phyloP scores from a whole-genome alignment of 2,329 filamentous ascomycete species.

The Penicillium sp. region DNA sequence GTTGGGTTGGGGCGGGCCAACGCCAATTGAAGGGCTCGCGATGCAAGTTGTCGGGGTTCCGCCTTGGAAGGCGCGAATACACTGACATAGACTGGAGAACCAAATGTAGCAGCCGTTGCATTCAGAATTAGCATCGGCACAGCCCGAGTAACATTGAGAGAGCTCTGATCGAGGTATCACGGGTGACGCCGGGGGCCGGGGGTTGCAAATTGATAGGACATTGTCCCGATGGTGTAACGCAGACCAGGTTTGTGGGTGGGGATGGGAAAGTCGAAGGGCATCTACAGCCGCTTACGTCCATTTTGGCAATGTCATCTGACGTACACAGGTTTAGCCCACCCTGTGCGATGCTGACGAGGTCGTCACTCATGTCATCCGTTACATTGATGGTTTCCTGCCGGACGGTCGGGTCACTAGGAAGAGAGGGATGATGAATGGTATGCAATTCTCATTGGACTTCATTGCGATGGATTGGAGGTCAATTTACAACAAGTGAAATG shows the following conservation, averaged over 20 bases:
- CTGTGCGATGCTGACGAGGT: not conserved
- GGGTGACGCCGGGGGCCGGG: not conserved
- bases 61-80: not conserved
- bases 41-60: not conserved
- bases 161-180: not conserved
- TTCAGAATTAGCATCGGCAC: not conserved
- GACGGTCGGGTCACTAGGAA: not conserved
- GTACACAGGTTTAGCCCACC: not conserved
- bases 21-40: not conserved
- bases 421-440: not conserved
- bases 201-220: slow-evolving; percentile 4
- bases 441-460: not conserved
- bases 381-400: too few relatives aligned
- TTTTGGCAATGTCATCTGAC: not conserved
- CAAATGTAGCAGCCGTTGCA: slow-evolving; percentile 2
- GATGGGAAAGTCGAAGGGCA: not conserved
- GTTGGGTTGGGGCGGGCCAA: not conserved
- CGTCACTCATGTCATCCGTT: not conserved
- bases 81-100: not conserved
- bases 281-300: slow-evolving; percentile 3
- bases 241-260: not conserved
- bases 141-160: not conserved
- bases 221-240: not conserved
- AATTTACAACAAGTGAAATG: not conserved
- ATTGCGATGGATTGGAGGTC: not conserved